Evolutionary conservation across 768 basidiomycete genomes (phyloP), one percentile per base, ranked within the genome.

Genomic region (Calocera viscosa): DNA sequence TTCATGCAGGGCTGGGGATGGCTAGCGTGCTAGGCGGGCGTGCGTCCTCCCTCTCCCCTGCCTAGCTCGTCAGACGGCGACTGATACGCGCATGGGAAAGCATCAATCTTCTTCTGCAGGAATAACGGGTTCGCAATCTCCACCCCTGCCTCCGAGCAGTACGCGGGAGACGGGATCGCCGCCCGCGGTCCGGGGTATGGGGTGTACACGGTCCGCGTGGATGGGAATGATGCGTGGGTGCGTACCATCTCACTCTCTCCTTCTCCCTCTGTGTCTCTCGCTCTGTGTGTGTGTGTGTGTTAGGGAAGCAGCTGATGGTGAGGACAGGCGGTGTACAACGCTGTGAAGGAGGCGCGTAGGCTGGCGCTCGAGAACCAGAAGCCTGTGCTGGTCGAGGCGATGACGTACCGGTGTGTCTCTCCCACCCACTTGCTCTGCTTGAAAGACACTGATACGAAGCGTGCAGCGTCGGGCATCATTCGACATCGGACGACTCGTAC

Each of bases 401-500:
- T 94, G 91, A 88, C 88, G 8, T 95, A 95, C 73, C 84, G 93
- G 84, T 86, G 69, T 33, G 80, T 67, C 30, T 63, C 33, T 66
- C 63, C 38, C 67, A 43, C 19, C 40, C 38, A 32, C 38, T 63
- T 67, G 63, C 65, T 28, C 30, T 47, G 12, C 35, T n/a, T n/a
- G n/a, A n/a, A n/a, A n/a, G n/a, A n/a, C n/a, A n/a, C n/a, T n/a
- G n/a, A n/a, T n/a, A n/a, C n/a, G n/a, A n/a, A n/a, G n/a, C 32
- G 26, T 69, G 49, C 73, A 89, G 89, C 30, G 87, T 96, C 14
- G 89, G 93, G n/a, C 93, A 97, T 73, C 92, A 94, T 74, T 92
- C 90, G 19, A 94, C 91, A 0, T 95, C 94, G 11, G 94, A 97
- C 72, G 94, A 97, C 75, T 94, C 92, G 2, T 94, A 90, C 72